A percentile compares a stretch with the other conserved stretches of the same genome.
phyloP scores from a whole-genome alignment of 441 rosid species.

The Pelargonium citronellum region DNA sequence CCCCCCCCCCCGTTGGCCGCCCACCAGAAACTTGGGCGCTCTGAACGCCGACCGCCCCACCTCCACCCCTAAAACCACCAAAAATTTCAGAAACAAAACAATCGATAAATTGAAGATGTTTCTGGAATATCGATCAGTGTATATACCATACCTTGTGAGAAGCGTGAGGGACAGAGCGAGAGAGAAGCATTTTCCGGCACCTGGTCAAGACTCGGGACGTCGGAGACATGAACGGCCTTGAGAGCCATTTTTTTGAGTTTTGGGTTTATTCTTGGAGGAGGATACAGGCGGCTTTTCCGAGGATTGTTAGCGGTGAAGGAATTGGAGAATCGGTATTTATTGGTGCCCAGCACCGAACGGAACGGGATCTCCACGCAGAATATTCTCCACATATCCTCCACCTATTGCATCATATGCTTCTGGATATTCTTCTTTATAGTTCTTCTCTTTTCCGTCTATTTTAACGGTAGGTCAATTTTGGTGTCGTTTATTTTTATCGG shows the following conservation, averaged over 20 bases:
- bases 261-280: background rate
- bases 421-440: constrained; percentile 24
- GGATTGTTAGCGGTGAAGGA: constrained; percentile 7
- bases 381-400: constrained; percentile 21
- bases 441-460: no score
- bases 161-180: constrained; percentile 25
- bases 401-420: constrained; percentile 4
- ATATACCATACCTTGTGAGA: constrained; percentile 26
- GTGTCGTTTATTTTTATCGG: no score
- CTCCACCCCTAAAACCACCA: constrained; percentile 32
- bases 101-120: no score
- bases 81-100: constrained; percentile 4
- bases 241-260: constrained; percentile 35
- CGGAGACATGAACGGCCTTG: constrained; percentile 58
- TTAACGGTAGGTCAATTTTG: no score
- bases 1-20: constrained; percentile 86
- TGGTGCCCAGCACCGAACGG: background rate
- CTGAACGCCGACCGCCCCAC: constrained; percentile 26
- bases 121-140: background rate
- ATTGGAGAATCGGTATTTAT: constrained; percentile 20
- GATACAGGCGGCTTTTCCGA: constrained; percentile 13
- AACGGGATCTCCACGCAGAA: constrained; percentile 21
- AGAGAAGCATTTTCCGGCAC: constrained; percentile 38
- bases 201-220: constrained; percentile 53
- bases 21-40: constrained; percentile 61